Base-by-base conservation (phyloP, 352 stramenopile genomes). In the Thraustotheca clavata region DNA sequence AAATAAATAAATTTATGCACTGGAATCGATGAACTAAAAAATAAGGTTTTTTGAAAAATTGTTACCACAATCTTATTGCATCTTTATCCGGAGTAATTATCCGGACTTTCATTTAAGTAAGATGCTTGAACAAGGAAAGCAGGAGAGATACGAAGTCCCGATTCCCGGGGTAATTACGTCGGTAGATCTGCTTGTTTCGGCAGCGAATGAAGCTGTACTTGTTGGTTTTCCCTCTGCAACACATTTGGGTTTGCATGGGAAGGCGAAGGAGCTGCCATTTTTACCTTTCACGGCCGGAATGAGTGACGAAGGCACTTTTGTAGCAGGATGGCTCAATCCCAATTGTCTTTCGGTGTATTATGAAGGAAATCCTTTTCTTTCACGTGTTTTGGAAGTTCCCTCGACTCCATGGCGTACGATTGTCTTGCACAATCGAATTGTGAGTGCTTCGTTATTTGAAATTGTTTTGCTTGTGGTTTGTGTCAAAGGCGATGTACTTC, bases 401-500 rank as follows among this genome's bases (percentile, higher is more conserved):
- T 65, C 57, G 16, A 35, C 57, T 26, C 35, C 41, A 33, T 55
- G 38, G 57, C 24, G 47, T 16, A 54, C 57, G 39, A 57, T 55
- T 32, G 16, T 65, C 8, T 8, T 65, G 2, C 46, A 41, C 18
- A 39, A 14, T 6, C 57, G 57, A 16, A 46, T 65, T 26, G 57
- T 43, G 11, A 54, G 57, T n/a, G n/a, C 57, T 9, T 54, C 36
- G 1, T 27, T 65, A 18, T 65, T 55, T 39, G 57, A 65, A 22
- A 43, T 65, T 22, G 41, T 65, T 11, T 46, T 65, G 1, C 24
- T 65, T 26, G 57, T 65, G 16, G 41, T 65, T 7, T 55, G 38
- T 16, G 16, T 27, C 18, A 33, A 52, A 0, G 57, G 57, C 8
- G 36, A 43, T 4, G 8, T 65, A 11, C n/a, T 27, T 14, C 57